Percentiles rank a stretch among this genome's conserved stretches.
Conservation (phyloP, 2,329 filamentous ascomycete species). For the Fusarium fujikuroi region DNA sequence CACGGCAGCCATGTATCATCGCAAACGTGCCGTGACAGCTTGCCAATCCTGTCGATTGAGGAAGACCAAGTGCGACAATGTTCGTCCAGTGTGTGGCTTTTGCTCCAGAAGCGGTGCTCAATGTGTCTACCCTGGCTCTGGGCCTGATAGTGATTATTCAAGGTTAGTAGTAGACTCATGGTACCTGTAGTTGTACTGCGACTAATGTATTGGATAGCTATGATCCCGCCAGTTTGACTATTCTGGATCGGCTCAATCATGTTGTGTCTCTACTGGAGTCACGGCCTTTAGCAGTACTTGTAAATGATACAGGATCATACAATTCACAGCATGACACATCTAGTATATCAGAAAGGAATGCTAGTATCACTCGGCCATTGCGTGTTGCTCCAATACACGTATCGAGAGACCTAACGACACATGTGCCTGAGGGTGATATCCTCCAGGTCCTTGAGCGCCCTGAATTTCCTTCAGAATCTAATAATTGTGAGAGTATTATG, state of each 20-base stretch:
- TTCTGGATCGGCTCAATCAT: neutral
- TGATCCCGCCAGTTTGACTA: neutral
- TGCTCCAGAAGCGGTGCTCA: neutral
- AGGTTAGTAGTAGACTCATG: neutral
- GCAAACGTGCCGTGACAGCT: conserved; percentile 4
- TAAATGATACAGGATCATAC: neutral
- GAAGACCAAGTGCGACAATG: conserved; percentile 27
- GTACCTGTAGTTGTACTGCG: fast-evolving
- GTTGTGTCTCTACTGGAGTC: neutral
- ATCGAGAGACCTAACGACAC: neutral
- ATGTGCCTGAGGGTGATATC: neutral
- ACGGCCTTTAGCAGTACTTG: neutral
- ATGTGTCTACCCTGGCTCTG: conserved; percentile 3
- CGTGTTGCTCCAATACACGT: neutral
- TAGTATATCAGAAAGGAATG: fast-evolving
- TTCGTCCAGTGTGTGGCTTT: conserved; percentile 4
- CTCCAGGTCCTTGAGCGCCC: neutral
- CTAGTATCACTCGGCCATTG: neutral
- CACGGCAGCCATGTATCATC: neutral
- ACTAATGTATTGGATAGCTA: neutral
- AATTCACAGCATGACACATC: fast-evolving
- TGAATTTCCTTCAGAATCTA: neutral
- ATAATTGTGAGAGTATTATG: neutral
- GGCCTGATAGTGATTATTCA: neutral
- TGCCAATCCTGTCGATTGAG: conserved; percentile 23